phyloP scores from a whole-genome alignment of 768 basidiomycete species.

The Suillus clintonianus region DNA sequence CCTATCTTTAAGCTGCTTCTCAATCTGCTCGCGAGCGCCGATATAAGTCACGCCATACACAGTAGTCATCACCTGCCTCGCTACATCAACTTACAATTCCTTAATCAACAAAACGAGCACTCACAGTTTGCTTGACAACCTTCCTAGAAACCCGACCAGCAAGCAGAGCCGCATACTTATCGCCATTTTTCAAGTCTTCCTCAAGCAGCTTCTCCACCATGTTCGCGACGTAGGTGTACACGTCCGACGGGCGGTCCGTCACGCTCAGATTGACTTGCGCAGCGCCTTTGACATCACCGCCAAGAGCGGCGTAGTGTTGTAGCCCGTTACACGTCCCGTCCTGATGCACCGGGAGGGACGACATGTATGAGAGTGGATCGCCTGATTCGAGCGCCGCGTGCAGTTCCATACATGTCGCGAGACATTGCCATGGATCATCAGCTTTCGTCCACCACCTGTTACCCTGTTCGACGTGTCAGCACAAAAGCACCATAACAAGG shows the following conservation, averaged over 20 bases:
- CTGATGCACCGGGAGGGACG: constrained; percentile 89
- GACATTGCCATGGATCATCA: constrained; percentile 97
- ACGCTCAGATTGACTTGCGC: constrained; percentile 88
- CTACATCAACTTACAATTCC: neutral
- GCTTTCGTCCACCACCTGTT: constrained; percentile 86
- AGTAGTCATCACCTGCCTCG: constrained; percentile 88
- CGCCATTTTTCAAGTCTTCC: constrained; percentile 54
- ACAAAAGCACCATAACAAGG: neutral
- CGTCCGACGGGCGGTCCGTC: constrained; percentile 87
- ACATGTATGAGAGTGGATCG: constrained; percentile 57
- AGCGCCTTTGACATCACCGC: constrained; percentile 88
- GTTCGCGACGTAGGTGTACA: constrained; percentile 88
- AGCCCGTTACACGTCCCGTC: constrained; percentile 98
- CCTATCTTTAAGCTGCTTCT: constrained; percentile 79
- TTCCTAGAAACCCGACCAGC: constrained; percentile 84
- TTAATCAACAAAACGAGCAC: constrained; percentile 20
- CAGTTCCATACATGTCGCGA: constrained; percentile 92
- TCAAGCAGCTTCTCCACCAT: constrained; percentile 76
- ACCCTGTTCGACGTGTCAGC: constrained; percentile 46
- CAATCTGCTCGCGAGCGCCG: constrained; percentile 94
- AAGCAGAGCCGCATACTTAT: constrained; percentile 59
- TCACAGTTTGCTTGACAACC: constrained; percentile 95
- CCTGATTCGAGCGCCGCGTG: constrained; percentile 73
- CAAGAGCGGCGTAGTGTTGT: constrained; percentile 97
- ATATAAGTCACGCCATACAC: constrained; percentile 97